Conservation (phyloP, 2,329 filamentous ascomycete species). For the Verticillium longisporum region DNA sequence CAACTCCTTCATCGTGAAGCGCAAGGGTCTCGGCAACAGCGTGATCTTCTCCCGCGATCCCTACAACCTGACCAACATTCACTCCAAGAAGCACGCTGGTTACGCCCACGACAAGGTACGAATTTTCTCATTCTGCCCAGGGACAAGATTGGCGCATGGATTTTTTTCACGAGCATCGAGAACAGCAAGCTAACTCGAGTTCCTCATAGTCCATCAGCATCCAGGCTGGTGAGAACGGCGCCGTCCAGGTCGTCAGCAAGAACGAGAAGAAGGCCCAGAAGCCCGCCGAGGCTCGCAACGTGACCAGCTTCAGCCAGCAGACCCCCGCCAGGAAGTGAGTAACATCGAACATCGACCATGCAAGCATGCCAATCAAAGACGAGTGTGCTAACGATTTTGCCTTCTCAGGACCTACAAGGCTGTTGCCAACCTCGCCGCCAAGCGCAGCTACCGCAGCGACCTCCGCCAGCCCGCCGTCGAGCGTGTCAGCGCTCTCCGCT, state of each 20-base stretch:
- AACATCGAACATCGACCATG: background rate
- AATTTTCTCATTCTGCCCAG: background rate
- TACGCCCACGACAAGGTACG: conserved; percentile 89
- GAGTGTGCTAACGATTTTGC: background rate
- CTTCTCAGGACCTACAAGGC: conserved; percentile 74
- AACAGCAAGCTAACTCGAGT: background rate
- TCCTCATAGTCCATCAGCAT: conserved; percentile 72
- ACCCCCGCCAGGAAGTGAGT: conserved; percentile 65
- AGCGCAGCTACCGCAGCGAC: conserved; percentile 78
- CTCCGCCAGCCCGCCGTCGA: conserved; percentile 72
- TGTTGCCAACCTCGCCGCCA: conserved; percentile 75
- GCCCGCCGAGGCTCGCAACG: conserved; percentile 61
- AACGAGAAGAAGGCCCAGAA: conserved; percentile 65
- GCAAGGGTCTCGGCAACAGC: conserved; percentile 63
- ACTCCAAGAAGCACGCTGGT: conserved; percentile 90
- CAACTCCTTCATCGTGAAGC: conserved; percentile 91
- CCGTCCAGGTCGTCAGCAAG: conserved; percentile 78
- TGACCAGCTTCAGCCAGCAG: conserved; percentile 62
- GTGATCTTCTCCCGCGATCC: conserved; percentile 91
- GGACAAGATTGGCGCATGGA: background rate
- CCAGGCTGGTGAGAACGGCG: conserved; percentile 67
- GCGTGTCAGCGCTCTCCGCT: conserved; percentile 79
- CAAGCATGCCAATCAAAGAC: background rate
- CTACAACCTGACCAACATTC: conserved; percentile 86
- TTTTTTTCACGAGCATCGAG: conserved; percentile 11